Percentiles rank a stretch among this genome's conserved stretches.
Evolutionary conservation across 2,329 filamentous ascomycete species (phyloP).

Genomic region (Colletotrichum sansevieriae): DNA sequence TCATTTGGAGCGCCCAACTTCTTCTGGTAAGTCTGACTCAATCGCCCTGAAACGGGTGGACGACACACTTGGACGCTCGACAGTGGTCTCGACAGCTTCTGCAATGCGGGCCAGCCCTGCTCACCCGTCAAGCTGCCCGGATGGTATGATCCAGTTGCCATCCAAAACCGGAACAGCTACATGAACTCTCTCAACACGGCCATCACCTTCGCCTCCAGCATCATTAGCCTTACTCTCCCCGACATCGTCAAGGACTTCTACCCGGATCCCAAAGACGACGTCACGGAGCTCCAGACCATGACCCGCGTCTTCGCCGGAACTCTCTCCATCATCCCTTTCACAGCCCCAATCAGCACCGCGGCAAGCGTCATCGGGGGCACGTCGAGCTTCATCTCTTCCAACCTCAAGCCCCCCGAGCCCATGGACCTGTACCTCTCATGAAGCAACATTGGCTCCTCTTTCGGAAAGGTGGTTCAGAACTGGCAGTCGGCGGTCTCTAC

Average conservation of each 20-base stretch:
- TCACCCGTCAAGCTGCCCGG: slow-evolving; percentile 1
- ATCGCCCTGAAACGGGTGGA: neutral
- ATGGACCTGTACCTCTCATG: slow-evolving; percentile 23
- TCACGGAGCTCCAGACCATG: slow-evolving; percentile 33
- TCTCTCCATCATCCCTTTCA: slow-evolving; percentile 33
- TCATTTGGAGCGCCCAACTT: slow-evolving; percentile 29
- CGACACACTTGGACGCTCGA: too few species aligned
- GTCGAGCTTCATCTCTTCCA: slow-evolving; percentile 16
- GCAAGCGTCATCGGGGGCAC: slow-evolving; percentile 1
- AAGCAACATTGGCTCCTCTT: slow-evolving; percentile 17
- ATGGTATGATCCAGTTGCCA: slow-evolving; percentile 23
- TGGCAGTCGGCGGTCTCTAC: slow-evolving; percentile 26
- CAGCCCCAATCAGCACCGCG: slow-evolving; percentile 17
- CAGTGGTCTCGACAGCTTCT: slow-evolving; percentile 24
- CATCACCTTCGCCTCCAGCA: slow-evolving; percentile 38
- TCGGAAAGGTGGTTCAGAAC: slow-evolving; percentile 29
- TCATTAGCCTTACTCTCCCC: slow-evolving; percentile 35
- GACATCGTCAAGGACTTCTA: slow-evolving; percentile 39
- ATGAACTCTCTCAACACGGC: slow-evolving; percentile 38
- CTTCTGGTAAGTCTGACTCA: slow-evolving; percentile 16
- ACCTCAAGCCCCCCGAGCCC: slow-evolving; percentile 17
- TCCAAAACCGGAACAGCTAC: slow-evolving; percentile 39
- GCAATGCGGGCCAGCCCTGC: slow-evolving; percentile 31
- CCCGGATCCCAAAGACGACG: slow-evolving; percentile 30
- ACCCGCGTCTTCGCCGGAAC: slow-evolving; percentile 32